Evolutionary conservation across 805 yeast species (phyloP).

Genomic region (Wickerhamiella allomyrinae): DNA sequence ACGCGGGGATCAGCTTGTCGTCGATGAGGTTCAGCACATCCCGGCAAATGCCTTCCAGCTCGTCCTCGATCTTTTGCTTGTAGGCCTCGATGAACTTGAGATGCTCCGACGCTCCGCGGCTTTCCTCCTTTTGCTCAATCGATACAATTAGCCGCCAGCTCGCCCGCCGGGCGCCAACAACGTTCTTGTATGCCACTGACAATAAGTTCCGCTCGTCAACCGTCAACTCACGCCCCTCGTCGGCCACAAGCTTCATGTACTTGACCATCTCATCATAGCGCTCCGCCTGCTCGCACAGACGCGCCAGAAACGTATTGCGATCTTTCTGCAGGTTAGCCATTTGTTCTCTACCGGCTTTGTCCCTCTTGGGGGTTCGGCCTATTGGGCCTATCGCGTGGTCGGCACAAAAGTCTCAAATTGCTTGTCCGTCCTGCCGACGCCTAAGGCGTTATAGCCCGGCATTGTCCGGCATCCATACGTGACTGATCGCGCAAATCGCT

Average conservation of each 20-base stretch:
- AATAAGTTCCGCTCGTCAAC: constrained; percentile 96
- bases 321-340: background rate
- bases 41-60: constrained; percentile 84
- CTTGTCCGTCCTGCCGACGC: too few relatives aligned
- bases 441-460: too few relatives aligned
- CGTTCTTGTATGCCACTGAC: constrained; percentile 96
- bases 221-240: constrained; percentile 85
- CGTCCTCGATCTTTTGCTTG: constrained; percentile 87
- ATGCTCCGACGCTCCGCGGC: constrained; percentile 82
- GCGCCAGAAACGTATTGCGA: constrained; percentile 80
- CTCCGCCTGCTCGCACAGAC: constrained; percentile 98
- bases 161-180: constrained; percentile 98
- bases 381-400: too few relatives aligned
- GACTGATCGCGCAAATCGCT: too few relatives aligned
- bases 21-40: constrained; percentile 82
- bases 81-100: constrained; percentile 81
- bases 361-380: too few relatives aligned
- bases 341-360: background rate
- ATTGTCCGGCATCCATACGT: too few relatives aligned
- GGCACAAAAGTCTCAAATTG: too few relatives aligned
- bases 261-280: constrained; percentile 99
- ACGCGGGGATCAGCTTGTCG: constrained; percentile 82
- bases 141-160: constrained; percentile 98
- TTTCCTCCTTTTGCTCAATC: constrained; percentile 95
- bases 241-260: constrained; percentile 95